Evolutionary conservation across 148 eudicot genomes (phyloP).

Genomic region (Cornus controversa): DNA sequence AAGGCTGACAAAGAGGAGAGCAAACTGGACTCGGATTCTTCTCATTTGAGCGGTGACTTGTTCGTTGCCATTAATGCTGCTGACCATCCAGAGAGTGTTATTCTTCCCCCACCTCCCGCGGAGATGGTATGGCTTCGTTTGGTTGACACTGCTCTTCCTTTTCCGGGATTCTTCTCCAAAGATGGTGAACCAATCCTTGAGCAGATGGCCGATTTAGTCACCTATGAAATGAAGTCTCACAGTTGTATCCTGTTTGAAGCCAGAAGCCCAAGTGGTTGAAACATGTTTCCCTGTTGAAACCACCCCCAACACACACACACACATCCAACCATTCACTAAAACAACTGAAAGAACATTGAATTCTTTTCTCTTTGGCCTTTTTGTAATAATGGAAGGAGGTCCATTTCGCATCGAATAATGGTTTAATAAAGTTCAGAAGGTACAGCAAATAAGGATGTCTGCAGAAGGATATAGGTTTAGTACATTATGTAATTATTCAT

Average conservation of each 20-base stretch:
- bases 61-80: constrained; percentile 69
- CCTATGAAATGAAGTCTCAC: constrained; percentile 73
- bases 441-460: constrained; percentile 12
- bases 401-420: not conserved
- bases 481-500: not conserved
- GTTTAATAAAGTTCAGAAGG: not conserved
- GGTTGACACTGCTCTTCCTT: constrained; percentile 84
- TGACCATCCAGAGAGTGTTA: constrained; percentile 38
- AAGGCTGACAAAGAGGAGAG: constrained; percentile 40
- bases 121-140: constrained; percentile 66
- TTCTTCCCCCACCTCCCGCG: constrained; percentile 51
- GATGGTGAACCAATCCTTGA: constrained; percentile 64
- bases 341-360: not conserved
- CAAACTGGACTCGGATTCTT: constrained; percentile 11
- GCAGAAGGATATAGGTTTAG: not conserved
- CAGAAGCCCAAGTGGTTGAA: constrained; percentile 21
- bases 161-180: constrained; percentile 70
- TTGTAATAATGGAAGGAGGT: not conserved
- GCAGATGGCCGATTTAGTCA: constrained; percentile 38
- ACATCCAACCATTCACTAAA: too few relatives aligned
- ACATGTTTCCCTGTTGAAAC: not conserved
- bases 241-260: constrained; percentile 84
- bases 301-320: not conserved
- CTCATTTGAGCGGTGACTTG: constrained; percentile 42
- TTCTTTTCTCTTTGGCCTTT: not conserved